Base-by-base conservation (phyloP, 2,329 filamentous ascomycete genomes). In the Aspergillus sp. region DNA sequence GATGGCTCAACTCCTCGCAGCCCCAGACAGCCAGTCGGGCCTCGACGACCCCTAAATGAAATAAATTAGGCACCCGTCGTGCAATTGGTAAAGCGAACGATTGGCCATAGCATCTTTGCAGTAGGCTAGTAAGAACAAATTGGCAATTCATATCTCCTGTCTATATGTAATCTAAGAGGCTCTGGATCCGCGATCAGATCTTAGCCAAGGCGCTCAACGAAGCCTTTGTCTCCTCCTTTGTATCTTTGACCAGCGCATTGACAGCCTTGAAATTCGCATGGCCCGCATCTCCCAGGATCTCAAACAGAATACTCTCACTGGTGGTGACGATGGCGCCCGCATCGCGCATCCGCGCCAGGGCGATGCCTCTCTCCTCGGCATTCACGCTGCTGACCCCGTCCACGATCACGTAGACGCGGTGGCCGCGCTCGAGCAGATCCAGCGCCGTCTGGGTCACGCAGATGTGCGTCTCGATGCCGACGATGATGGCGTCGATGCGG, bases 381-480 rank as follows among this genome's bases (percentile, higher is more conserved):
- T 97, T 96, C 70, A 89, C 91, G 74, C 88, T 93, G 66, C 88
- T 92, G 40, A 97, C 92, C 29, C 85, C 93, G 71, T 97, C 93
- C 48, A 91, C 90, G 29, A 97, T 78, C 36, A 97, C 78, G 71
- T 95, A 96, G 5, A 97, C 93, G 49, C 79, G 78, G 71, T 96
- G 89, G 1, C 91, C 91, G 1, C 81, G 80, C 19, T 78, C 77
- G 41, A 94, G 76, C 45, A 96, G 76, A 75, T 97, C 93, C 40
- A 97, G 79, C 14, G 89, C 85, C 40, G 93, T 97, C 79, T 97
- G 93, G 55, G 90, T 92, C 25, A 97, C 86, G 78, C 93, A 97
- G 69, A 97, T 94, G 74, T 97, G 93, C 38, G 85, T 84, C 75
- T 97, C 93, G 68, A 97, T 96, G 34, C 93, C 93, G 14, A 96